Evolutionary conservation across 306 rosid species (phyloP).

Genomic region (Cucurbita maxima): DNA sequence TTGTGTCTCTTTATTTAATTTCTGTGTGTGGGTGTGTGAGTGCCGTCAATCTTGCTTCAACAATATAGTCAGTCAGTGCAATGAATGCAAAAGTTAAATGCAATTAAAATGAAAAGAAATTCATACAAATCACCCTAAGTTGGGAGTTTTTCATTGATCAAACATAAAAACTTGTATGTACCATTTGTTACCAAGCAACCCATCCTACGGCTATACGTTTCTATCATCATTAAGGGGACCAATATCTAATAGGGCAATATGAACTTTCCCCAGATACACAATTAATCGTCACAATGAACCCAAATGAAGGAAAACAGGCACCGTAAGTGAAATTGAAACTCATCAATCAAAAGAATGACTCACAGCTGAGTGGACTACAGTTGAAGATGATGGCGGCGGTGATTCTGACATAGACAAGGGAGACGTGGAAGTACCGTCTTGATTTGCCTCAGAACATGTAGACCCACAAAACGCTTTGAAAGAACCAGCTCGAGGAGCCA

Average conservation of each 20-base stretch:
- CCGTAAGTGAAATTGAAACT: neutral
- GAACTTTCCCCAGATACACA: neutral
- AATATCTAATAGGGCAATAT: neutral
- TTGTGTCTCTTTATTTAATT: too few relatives aligned
- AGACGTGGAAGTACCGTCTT: slow-evolving; percentile 23
- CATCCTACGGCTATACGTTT: neutral
- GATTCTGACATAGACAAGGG: slow-evolving; percentile 8
- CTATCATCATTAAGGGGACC: neutral
- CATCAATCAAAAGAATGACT: slow-evolving; percentile 8
- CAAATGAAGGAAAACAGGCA: neutral
- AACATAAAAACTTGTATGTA: neutral
- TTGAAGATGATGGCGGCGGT: slow-evolving; percentile 16
- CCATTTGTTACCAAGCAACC: neutral
- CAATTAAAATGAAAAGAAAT: neutral
- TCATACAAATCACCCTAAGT: neutral
- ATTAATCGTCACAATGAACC: neutral
- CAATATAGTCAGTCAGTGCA: neutral
- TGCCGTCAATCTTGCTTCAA: too few relatives aligned
- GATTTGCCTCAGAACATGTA: slow-evolving; percentile 24
- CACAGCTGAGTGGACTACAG: slow-evolving; percentile 24
- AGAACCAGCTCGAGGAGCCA: slow-evolving; percentile 22
- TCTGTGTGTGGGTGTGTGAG: too few relatives aligned
- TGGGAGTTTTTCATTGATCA: neutral
- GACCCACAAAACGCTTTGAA: slow-evolving; percentile 25
- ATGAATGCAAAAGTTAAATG: neutral